A percentile compares a stretch with the other conserved stretches of the same genome.
Evolutionary conservation across 225 moss, liverwort and hornwort species (phyloP).

Genomic region (Bryoerythrophyllum caledonicum): DNA sequence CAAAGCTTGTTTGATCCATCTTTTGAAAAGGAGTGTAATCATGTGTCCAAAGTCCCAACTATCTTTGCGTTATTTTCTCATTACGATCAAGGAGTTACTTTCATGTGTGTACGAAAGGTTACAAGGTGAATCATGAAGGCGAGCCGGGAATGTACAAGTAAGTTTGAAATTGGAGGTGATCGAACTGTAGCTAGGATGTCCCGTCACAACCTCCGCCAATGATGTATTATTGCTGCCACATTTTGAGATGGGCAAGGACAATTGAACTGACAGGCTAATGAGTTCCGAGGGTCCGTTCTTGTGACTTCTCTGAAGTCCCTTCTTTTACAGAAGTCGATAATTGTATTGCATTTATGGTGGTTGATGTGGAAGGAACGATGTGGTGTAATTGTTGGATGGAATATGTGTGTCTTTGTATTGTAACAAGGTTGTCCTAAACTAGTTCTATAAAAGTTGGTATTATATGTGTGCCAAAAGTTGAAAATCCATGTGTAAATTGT

Average conservation of each 20-base stretch:
- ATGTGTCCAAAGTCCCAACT: slow-evolving; percentile 1
- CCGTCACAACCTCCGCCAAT: background rate
- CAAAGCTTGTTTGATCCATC: background rate
- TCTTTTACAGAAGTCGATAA: no score
- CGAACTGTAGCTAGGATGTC: background rate
- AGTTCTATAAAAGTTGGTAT: no score
- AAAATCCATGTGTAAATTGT: no score
- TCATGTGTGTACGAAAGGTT: background rate
- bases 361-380: no score
- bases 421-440: no score
- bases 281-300: background rate
- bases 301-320: background rate
- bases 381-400: no score
- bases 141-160: background rate
- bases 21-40: background rate
- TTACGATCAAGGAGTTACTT: background rate
- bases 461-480: no score
- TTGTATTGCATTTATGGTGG: no score
- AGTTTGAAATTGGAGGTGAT: background rate
- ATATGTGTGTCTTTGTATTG: no score
- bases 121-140: background rate
- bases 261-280: background rate
- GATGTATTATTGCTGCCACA: slow-evolving; percentile 13
- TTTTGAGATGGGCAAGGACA: background rate
- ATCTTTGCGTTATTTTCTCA: background rate